Base-by-base conservation (phyloP, 495 filamentous ascomycete genomes). In the Aspergillus incahuasiensis region DNA sequence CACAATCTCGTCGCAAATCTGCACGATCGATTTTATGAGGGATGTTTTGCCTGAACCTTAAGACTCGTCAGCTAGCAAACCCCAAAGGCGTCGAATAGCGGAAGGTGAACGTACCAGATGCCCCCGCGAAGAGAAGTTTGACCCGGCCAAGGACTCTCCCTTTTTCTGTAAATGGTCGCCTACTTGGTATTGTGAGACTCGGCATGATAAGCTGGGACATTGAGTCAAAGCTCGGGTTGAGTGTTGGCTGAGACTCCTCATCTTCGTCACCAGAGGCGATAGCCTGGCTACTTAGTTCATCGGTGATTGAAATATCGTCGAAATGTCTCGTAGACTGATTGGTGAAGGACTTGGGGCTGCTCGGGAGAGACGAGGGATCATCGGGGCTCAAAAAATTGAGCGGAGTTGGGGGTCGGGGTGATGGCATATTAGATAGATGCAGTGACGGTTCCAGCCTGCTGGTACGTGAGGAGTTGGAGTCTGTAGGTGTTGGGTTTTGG, bases 141-240 rank as follows among this genome's bases (percentile, higher is more conserved):
- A 97, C 74, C 52, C 86, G 81, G 5, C 91, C 92, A 72, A 97
- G 82, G 47, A 77, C 79, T 74, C 88, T 94, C 16, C 94, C 94
- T 56, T 79, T 82, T 49, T 89, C 82, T 7, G 94, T 97, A 68
- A 99, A 97, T 1, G 94, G 94, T 44, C 94, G 81, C 48, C 94
- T 84, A 65, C 86, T 91, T 30, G 94, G 95, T 85, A 99, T 96
- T 60, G 83, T 87, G 61, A 99, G 90, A 67, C 90, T 95, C 8
- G 94, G 94, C 95, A 99, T 99, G 59, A 99, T 87, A 15, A 99
- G 81, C 69, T 97, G 92, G 28, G 92, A 90, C 16, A 82, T 83
- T 59, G 80, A 85, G 52, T 71, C 74, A 22, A 62, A 57, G 16
- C 52, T 63, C 19, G 66, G 44, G 25, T 58, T 63, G 20, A 68